These are phyloP conservation scores for Veloboletus limbatus DNA, from an alignment of 1,284 basidiomycete species.

Conservation along the genomic window DNA sequence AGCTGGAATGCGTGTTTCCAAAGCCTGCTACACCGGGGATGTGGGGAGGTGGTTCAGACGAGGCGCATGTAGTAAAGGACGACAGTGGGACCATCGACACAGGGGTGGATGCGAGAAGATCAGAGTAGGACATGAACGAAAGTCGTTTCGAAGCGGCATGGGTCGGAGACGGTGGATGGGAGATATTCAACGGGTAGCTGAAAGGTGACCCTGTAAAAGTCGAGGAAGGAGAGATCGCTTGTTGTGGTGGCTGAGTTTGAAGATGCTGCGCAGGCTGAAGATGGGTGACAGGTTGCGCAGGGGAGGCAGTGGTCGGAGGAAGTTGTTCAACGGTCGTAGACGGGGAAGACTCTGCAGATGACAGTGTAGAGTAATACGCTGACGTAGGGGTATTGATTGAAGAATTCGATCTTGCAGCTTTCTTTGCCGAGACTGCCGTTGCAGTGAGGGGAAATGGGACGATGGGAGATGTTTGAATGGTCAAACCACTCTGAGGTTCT, in stretches of 20 bases:
- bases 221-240: constrained; percentile 27
- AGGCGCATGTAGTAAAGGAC: constrained; percentile 61
- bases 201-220: constrained; percentile 25
- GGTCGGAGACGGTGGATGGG: constrained; percentile 57
- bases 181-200: constrained; percentile 29
- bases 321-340: constrained; percentile 41
- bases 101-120: constrained; percentile 76
- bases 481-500: constrained; percentile 19
- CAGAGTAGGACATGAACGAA: constrained; percentile 83
- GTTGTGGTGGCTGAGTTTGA: constrained; percentile 24
- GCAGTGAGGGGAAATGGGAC: background rate
- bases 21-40: constrained; percentile 55
- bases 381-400: constrained; percentile 47
- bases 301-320: constrained; percentile 28
- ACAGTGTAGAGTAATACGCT: constrained; percentile 43
- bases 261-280: constrained; percentile 22
- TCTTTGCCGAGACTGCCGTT: constrained; percentile 8
- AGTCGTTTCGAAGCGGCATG: constrained; percentile 58
- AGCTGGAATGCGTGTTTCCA: constrained; percentile 25
- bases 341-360: constrained; percentile 38
- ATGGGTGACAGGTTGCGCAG: constrained; percentile 19
- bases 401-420: constrained; percentile 21
- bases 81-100: constrained; percentile 67
- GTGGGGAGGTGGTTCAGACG: constrained; percentile 61
- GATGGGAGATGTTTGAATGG: constrained; percentile 25